phyloP scores from a whole-genome alignment of 495 filamentous ascomycete genomes.

The Penicillium macrosclerotiorum region DNA sequence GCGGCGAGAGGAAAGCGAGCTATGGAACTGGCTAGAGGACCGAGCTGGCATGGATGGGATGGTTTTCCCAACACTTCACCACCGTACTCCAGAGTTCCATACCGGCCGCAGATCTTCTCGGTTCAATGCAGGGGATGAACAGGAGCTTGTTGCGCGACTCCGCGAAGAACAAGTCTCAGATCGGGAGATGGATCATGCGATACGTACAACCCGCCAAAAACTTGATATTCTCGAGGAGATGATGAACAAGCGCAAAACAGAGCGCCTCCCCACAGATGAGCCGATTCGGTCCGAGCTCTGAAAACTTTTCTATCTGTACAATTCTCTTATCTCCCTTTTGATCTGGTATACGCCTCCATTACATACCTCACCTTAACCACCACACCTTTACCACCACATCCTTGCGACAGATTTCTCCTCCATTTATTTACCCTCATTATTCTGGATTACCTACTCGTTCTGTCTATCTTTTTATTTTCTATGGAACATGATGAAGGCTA shows the following conservation, averaged over 20 bases:
- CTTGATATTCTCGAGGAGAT: slow-evolving; percentile 72
- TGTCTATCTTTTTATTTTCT: background rate
- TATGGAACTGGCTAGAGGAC: slow-evolving; percentile 97
- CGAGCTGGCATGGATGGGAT: slow-evolving; percentile 73
- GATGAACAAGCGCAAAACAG: slow-evolving; percentile 55
- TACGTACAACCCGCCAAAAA: slow-evolving; percentile 79
- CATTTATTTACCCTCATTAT: too few species aligned
- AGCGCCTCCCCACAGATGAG: slow-evolving; percentile 12
- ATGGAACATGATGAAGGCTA: background rate
- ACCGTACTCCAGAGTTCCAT: slow-evolving; percentile 25
- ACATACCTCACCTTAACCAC: background rate
- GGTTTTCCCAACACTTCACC: slow-evolving; percentile 36
- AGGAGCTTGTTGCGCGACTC: slow-evolving; percentile 45
- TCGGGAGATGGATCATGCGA: slow-evolving; percentile 79
- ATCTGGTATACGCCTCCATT: background rate
- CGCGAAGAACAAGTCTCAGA: slow-evolving; percentile 72
- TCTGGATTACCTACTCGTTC: background rate
- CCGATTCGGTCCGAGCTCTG: slow-evolving; percentile 20
- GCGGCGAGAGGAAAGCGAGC: slow-evolving; percentile 81
- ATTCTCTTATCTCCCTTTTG: background rate
- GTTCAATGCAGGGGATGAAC: slow-evolving; percentile 28
- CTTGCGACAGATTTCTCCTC: too few species aligned
- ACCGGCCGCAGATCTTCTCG: slow-evolving; percentile 18
- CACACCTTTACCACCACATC: background rate
- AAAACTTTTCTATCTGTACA: background rate